These are phyloP conservation scores for Cornus kousa DNA, from an alignment of 148 eudicot genomes.

Conservation along the genomic window DNA sequence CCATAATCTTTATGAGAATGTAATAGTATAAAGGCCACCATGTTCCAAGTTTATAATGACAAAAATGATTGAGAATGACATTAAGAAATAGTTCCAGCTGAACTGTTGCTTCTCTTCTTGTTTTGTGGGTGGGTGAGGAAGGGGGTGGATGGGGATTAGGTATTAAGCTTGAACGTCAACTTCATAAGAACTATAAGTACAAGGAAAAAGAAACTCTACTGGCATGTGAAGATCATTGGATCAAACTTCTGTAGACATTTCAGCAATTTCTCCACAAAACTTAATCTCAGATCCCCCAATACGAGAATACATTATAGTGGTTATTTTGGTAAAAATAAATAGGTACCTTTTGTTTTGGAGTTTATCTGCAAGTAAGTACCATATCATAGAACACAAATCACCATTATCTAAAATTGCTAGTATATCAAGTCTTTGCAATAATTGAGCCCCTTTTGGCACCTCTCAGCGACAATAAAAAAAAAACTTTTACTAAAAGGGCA, in stretches of 20 bases:
- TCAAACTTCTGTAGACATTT: slow-evolving; percentile 9
- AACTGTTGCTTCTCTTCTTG: too few species aligned
- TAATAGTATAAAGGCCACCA: not conserved
- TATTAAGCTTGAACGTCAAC: not conserved
- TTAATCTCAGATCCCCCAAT: not conserved
- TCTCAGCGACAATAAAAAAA: too few species aligned
- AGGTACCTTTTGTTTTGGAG: not conserved
- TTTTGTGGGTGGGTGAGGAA: too few species aligned
- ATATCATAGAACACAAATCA: not conserved
- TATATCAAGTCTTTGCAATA: not conserved
- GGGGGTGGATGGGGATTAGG: too few species aligned
- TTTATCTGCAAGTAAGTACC: not conserved
- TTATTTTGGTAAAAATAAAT: not conserved
- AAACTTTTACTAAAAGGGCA: not conserved
- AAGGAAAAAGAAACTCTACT: not conserved
- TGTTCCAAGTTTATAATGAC: not conserved
- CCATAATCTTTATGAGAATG: not conserved
- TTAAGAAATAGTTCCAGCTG: not conserved
- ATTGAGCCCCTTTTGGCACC: too few species aligned
- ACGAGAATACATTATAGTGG: slow-evolving; percentile 7
- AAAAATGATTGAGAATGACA: not conserved
- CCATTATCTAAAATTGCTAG: not conserved
- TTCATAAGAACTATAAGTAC: not conserved
- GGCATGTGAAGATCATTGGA: not conserved
- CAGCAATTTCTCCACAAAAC: not conserved